phyloP scores from a whole-genome alignment of 345 rosid species.

The Syzygium aqueum region DNA sequence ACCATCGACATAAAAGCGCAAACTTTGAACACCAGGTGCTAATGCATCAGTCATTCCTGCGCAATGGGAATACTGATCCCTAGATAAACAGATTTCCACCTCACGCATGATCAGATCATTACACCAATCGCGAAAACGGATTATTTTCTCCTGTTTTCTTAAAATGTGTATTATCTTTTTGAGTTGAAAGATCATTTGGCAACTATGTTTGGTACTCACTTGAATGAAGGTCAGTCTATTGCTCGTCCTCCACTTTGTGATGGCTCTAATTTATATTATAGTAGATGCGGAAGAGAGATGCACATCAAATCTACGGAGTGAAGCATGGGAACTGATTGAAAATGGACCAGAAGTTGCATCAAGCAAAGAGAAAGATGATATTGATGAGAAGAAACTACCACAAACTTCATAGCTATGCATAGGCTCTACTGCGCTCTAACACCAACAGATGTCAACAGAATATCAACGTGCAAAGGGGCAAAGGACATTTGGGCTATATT shows the following conservation, averaged over 20 bases:
- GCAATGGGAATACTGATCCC: neutral
- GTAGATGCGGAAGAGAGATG: neutral
- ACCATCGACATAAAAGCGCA: neutral
- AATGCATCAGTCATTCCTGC: neutral
- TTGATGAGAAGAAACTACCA: neutral
- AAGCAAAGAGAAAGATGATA: neutral
- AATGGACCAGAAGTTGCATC: neutral
- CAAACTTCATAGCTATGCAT: neutral
- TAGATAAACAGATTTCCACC: neutral
- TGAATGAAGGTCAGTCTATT: neutral
- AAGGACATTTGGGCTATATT: neutral
- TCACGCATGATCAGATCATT: neutral
- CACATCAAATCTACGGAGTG: neutral
- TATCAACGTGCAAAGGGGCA: neutral
- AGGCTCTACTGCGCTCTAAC: neutral
- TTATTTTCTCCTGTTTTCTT: neutral
- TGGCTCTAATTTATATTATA: neutral
- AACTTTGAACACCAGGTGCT: neutral
- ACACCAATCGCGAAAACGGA: neutral
- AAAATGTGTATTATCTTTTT: neutral
- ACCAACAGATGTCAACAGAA: neutral
- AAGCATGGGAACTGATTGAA: neutral
- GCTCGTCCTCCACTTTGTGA: neutral
- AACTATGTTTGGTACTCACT: neutral
- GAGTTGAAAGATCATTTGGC: neutral